These are phyloP conservation scores for Daldinia sp. DNA, from an alignment of 2,329 filamentous ascomycete species.

Conservation along the genomic window DNA sequence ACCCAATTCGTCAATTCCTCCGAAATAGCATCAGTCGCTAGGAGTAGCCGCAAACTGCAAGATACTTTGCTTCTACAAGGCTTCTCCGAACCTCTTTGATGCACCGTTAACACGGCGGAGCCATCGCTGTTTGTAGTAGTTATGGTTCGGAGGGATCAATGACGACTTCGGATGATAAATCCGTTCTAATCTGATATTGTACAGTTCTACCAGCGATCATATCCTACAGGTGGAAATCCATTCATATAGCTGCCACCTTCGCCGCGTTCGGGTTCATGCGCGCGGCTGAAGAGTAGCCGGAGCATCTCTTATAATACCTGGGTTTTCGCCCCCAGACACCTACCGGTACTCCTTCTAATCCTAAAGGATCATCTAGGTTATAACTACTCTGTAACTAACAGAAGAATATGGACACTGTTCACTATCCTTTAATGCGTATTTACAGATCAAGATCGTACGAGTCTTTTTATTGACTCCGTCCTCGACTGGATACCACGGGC, in stretches of 20 bases:
- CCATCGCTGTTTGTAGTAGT: conserved; percentile 16
- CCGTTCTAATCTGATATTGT: conserved; percentile 2
- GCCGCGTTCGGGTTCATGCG: conserved; percentile 31
- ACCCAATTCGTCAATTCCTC: conserved; percentile 17
- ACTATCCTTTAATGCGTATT: conserved; percentile 15
- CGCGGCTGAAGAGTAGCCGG: conserved; percentile 2
- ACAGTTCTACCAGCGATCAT: conserved; percentile 21
- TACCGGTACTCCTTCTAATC: conserved; percentile 9
- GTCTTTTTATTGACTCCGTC: conserved; percentile 12
- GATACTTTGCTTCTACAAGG: background rate
- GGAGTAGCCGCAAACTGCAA: conserved; percentile 22
- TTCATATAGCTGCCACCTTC: conserved; percentile 33
- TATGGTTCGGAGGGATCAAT: conserved; percentile 23
- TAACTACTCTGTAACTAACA: background rate
- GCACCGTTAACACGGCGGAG: conserved; percentile 17
- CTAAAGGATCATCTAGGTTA: conserved; percentile 28
- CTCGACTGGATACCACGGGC: conserved; percentile 3
- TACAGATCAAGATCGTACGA: conserved; percentile 19
- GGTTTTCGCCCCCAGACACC: background rate
- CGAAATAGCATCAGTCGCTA: conserved; percentile 10
- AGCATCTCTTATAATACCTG: conserved; percentile 1
- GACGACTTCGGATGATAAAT: conserved; percentile 16
- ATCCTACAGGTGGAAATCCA: conserved; percentile 1
- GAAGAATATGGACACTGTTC: conserved; percentile 10
- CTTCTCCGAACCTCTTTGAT: conserved; percentile 20